These are phyloP conservation scores for Panicum virgatum DNA, from an alignment of 202 grass and related monocot genomes.

Conservation along the genomic window DNA sequence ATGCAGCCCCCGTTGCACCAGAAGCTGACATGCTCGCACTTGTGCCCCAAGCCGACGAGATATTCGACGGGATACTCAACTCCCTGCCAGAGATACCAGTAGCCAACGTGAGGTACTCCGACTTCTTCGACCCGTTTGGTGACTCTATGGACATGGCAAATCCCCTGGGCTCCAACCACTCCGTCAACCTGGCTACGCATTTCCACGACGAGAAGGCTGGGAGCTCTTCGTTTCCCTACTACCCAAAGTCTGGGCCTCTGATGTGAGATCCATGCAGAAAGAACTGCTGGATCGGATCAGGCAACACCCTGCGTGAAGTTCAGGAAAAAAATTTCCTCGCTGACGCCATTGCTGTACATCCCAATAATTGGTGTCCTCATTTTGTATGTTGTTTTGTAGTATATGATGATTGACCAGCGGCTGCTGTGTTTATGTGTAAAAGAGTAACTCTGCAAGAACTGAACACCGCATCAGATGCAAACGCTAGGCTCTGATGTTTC, in stretches of 20 bases:
- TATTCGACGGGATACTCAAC: constrained; percentile 81
- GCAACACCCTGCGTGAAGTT: not conserved
- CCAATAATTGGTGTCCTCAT: constrained; percentile 60
- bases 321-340: not conserved
- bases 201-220: constrained; percentile 54
- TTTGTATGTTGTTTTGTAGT: constrained; percentile 38
- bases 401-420: constrained; percentile 35
- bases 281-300: constrained; percentile 13
- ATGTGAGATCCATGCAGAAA: constrained; percentile 37
- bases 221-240: constrained; percentile 41
- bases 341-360: constrained; percentile 55
- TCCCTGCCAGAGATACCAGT: constrained; percentile 85
- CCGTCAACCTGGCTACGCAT: constrained; percentile 36
- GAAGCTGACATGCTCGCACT: constrained; percentile 43
- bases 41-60: constrained; percentile 49
- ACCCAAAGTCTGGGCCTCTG: constrained; percentile 50
- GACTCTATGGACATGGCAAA: constrained; percentile 58
- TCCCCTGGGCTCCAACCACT: constrained; percentile 40
- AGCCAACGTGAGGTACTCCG: constrained; percentile 72
- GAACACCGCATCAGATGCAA: constrained; percentile 30
- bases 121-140: constrained; percentile 67
- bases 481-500: constrained; percentile 17
- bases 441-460: constrained; percentile 37
- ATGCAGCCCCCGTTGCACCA: constrained; percentile 27
- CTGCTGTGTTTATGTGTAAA: constrained; percentile 31